Conservation (phyloP, 1,284 basidiomycete species). For the Blastosporella zonata region DNA sequence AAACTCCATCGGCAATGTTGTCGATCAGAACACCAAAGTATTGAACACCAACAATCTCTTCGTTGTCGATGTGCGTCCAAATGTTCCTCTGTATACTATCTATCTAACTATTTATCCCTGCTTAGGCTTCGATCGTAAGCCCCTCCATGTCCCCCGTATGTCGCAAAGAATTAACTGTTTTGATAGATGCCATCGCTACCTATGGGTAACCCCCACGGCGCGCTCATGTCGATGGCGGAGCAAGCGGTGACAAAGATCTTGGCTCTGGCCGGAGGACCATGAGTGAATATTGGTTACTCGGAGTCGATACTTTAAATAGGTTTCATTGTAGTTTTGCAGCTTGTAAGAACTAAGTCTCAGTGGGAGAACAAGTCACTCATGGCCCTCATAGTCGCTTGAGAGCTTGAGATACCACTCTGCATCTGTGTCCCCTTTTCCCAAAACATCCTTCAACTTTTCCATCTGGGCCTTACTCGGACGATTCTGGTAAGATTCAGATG, state of each 20-base stretch:
- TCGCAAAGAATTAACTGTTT: constrained; percentile 22
- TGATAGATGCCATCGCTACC: constrained; percentile 40
- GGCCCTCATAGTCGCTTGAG: no score
- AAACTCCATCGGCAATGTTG: constrained; percentile 50
- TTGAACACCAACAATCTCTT: constrained; percentile 56
- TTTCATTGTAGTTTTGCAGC: not conserved
- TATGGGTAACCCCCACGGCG: constrained; percentile 53
- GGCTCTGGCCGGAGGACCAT: constrained; percentile 50
- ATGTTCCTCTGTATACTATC: constrained; percentile 3
- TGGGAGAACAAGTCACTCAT: no score
- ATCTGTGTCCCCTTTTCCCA: no score
- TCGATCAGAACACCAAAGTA: constrained; percentile 58
- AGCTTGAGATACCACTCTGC: no score
- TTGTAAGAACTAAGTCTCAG: no score
- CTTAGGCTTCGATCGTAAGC: constrained; percentile 34
- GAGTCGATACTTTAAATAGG: not conserved
- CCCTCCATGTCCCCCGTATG: not conserved
- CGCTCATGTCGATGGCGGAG: constrained; percentile 55
- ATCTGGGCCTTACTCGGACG: no score
- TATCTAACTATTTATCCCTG: constrained; percentile 1
- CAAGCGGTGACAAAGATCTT: constrained; percentile 55
- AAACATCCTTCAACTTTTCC: no score
- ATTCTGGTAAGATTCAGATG: no score
- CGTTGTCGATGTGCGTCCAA: constrained; percentile 34
- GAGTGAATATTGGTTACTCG: not conserved